These are phyloP conservation scores for Tremella yokohamensis DNA, from an alignment of 768 basidiomycete species.

Conservation along the genomic window DNA sequence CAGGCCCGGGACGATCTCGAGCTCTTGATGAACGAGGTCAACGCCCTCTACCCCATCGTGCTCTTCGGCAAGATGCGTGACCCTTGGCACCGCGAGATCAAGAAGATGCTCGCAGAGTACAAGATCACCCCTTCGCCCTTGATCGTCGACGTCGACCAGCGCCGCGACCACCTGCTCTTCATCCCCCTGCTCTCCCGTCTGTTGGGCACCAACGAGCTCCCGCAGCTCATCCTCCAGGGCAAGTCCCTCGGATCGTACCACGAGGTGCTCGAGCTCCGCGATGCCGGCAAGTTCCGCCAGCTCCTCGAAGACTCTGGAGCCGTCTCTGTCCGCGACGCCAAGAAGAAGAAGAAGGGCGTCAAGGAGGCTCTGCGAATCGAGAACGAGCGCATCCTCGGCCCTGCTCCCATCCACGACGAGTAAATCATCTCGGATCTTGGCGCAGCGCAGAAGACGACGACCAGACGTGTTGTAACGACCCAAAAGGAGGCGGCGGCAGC, in stretches of 20 bases:
- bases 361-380: slow-evolving; percentile 46
- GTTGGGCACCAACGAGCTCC: slow-evolving; percentile 35
- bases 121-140: slow-evolving; percentile 44
- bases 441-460: too few species aligned
- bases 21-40: slow-evolving; percentile 42
- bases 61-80: slow-evolving; percentile 50
- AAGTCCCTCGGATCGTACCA: slow-evolving; percentile 38
- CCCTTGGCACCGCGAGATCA: slow-evolving; percentile 49
- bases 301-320: slow-evolving; percentile 31
- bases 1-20: slow-evolving; percentile 39
- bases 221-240: slow-evolving; percentile 42
- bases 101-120: slow-evolving; percentile 43
- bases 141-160: slow-evolving; percentile 49
- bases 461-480: too few species aligned
- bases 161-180: slow-evolving; percentile 31
- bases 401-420: slow-evolving; percentile 36
- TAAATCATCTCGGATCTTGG: background rate
- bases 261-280: slow-evolving; percentile 34
- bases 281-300: slow-evolving; percentile 29
- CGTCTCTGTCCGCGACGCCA: slow-evolving; percentile 29
- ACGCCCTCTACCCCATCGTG: slow-evolving; percentile 45
- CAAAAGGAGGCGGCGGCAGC: too few species aligned
- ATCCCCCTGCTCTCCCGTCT: slow-evolving; percentile 41
- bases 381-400: slow-evolving; percentile 46
- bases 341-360: slow-evolving; percentile 45